A percentile compares a stretch with the other conserved stretches of the same genome.
Evolutionary conservation across 2,329 filamentous ascomycete species (phyloP).

Genomic region (Ceratocystis harringtonii): DNA sequence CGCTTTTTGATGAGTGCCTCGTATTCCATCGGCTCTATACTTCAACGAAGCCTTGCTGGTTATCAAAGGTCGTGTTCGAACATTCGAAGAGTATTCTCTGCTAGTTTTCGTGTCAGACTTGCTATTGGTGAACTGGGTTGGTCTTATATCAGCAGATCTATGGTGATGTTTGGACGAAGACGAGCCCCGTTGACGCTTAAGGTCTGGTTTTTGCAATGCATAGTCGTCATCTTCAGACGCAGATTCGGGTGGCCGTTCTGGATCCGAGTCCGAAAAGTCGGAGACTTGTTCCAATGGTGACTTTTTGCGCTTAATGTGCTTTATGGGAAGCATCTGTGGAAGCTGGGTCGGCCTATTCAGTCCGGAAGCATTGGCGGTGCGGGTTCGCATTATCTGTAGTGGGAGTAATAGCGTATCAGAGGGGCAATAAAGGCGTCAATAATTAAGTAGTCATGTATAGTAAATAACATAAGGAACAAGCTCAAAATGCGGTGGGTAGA

Average conservation of each 20-base stretch:
- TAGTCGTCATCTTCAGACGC: neutral
- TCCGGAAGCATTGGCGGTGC: neutral
- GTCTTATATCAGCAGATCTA: neutral
- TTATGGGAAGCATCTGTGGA: neutral
- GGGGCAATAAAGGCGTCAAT: neutral
- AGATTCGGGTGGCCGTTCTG: neutral
- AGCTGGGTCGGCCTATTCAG: neutral
- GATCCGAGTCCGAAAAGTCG: neutral
- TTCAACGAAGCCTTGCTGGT: neutral
- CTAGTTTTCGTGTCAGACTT: neutral
- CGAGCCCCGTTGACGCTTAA: neutral
- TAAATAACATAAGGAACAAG: neutral
- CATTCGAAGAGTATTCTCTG: neutral
- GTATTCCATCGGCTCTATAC: neutral
- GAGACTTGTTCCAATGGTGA: neutral
- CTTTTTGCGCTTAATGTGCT: slow-evolving; percentile 5
- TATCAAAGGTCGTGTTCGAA: neutral
- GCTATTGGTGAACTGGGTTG: neutral
- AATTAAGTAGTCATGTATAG: neutral
- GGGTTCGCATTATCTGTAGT: neutral
- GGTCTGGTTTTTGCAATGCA: neutral
- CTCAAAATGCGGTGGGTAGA: too few species aligned
- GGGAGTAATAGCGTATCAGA: neutral
- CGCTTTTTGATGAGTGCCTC: neutral
- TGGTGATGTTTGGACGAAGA: neutral